phyloP scores from a whole-genome alignment of 805 yeast species.

The Ogataea paradorogensis region DNA sequence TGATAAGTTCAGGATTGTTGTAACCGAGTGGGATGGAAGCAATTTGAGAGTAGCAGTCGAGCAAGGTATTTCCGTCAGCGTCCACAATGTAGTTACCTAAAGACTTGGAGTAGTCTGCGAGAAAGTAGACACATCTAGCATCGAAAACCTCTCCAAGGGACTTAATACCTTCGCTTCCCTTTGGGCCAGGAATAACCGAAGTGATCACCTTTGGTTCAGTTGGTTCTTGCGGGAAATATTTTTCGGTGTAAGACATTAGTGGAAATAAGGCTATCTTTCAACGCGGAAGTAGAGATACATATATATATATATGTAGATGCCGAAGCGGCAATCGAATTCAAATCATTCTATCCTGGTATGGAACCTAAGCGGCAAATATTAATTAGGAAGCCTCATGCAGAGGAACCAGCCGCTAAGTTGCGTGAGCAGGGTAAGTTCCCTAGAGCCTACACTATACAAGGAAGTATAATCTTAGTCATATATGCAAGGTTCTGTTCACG shows the following conservation, averaged over 20 bases:
- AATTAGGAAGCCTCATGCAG: constrained; percentile 6
- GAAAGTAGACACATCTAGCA: constrained; percentile 67
- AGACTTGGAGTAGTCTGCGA: constrained; percentile 74
- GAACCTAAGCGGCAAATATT: constrained; percentile 2
- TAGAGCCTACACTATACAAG: neutral
- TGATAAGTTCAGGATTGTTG: constrained; percentile 73
- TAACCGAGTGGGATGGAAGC: constrained; percentile 84
- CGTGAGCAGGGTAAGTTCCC: neutral
- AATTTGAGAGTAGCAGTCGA: constrained; percentile 80
- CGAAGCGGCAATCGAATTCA: neutral
- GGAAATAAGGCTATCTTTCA: neutral
- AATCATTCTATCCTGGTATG: neutral
- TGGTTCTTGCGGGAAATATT: constrained; percentile 82
- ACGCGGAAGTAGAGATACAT: neutral
- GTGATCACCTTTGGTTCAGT: constrained; percentile 59
- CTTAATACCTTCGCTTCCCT: constrained; percentile 49
- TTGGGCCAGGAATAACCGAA: constrained; percentile 74
- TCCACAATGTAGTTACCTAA: constrained; percentile 78
- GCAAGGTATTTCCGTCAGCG: constrained; percentile 70
- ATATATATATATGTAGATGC: neutral
- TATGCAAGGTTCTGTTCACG: constrained; percentile 35
- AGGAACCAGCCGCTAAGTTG: neutral
- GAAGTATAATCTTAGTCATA: neutral
- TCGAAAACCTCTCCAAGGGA: constrained; percentile 64
- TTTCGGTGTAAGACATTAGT: constrained; percentile 36